Evolutionary conservation across 140 eudicot genomes (phyloP).

Genomic region (Flaveria floridana): DNA sequence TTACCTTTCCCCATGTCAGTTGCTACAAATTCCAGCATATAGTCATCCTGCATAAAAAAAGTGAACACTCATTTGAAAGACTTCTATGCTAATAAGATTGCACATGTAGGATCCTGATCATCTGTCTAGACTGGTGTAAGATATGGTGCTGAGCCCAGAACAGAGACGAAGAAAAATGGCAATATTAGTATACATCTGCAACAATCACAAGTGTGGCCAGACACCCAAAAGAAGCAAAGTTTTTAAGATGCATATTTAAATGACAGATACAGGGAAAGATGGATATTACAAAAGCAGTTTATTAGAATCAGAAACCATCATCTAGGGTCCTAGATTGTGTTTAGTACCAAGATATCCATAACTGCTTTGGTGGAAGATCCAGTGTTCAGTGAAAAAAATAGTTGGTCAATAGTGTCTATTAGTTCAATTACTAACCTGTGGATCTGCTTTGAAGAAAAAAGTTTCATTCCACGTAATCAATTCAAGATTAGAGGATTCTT

Average conservation of each 20-base stretch:
- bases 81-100: conserved; percentile 17
- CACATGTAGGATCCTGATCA: conserved; percentile 16
- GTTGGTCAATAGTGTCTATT: conserved; percentile 13
- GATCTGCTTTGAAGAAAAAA: conserved; percentile 87
- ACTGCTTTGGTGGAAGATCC: conserved; percentile 18
- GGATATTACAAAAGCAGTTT: neutral
- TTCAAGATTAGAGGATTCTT: conserved; percentile 52
- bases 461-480: conserved; percentile 81
- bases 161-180: conserved; percentile 17
- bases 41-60: conserved; percentile 55
- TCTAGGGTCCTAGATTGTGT: conserved; percentile 15
- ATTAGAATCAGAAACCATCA: conserved; percentile 14
- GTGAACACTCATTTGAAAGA: conserved; percentile 17
- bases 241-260: conserved; percentile 15
- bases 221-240: neutral
- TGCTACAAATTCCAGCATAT: conserved; percentile 60
- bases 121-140: neutral
- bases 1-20: conserved; percentile 87
- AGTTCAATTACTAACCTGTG: conserved; percentile 53
- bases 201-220: conserved; percentile 15
- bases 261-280: conserved; percentile 5
- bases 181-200: conserved; percentile 6
- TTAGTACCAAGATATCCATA: conserved; percentile 13
- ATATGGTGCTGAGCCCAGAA: conserved; percentile 7
- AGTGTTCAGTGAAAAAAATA: conserved; percentile 9